Evolutionary conservation across 2,329 filamentous ascomycete genomes (phyloP).

Genomic region (Beauveria bassiana): DNA sequence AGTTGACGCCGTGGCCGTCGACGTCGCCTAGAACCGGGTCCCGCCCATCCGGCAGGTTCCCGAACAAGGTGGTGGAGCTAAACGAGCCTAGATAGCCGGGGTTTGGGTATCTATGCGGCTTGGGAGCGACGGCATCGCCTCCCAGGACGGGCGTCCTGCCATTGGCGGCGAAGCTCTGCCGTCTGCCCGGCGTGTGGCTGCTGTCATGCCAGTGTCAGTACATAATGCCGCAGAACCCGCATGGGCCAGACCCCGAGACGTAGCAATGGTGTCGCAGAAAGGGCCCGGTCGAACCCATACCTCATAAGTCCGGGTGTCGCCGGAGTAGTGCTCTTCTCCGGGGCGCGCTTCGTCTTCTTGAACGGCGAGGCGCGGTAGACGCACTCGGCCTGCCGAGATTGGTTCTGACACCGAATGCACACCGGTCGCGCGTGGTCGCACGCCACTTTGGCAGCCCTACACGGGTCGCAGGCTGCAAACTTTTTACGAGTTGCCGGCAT

Average conservation of each 20-base stretch:
- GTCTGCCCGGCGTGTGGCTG: slow-evolving; percentile 4
- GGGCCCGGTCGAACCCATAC: background rate
- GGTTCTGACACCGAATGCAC: slow-evolving; percentile 19
- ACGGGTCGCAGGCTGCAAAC: slow-evolving; percentile 20
- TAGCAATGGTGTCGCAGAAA: background rate
- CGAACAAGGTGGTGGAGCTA: slow-evolving; percentile 15
- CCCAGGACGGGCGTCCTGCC: background rate
- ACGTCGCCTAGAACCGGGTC: background rate
- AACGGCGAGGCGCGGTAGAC: slow-evolving; percentile 15
- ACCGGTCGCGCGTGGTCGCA: slow-evolving; percentile 20
- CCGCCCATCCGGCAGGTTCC: slow-evolving; percentile 6
- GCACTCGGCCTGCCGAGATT: slow-evolving; percentile 12
- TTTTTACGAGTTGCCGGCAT: slow-evolving; percentile 9
- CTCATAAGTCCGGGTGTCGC: background rate
- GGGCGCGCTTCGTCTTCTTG: slow-evolving; percentile 14
- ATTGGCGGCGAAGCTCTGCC: background rate
- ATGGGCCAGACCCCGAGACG: background rate
- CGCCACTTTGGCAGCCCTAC: slow-evolving; percentile 21
- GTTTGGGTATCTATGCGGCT: slow-evolving; percentile 7
- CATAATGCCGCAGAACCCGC: background rate
- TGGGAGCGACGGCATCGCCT: slow-evolving; percentile 1
- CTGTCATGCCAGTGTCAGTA: background rate
- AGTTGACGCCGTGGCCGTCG: background rate
- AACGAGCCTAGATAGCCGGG: slow-evolving; percentile 9
- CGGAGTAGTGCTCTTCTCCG: slow-evolving; percentile 9